phyloP scores from a whole-genome alignment of 805 yeast genomes.

The Nakazawaea anatomiae region DNA sequence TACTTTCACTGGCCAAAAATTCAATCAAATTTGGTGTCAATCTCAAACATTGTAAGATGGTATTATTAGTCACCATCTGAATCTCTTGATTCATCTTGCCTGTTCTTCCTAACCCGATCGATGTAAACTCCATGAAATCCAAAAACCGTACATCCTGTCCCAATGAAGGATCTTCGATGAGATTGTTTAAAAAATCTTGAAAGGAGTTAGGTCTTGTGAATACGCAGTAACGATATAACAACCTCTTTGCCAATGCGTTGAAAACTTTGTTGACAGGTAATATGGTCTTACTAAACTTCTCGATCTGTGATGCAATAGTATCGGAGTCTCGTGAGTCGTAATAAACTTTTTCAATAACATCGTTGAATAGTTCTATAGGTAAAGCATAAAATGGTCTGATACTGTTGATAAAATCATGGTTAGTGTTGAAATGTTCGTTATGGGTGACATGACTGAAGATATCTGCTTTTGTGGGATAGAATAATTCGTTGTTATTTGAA shows the following conservation, averaged over 20 bases:
- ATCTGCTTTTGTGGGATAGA: not conserved
- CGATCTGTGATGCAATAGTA: constrained; percentile 23
- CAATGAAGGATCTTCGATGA: constrained; percentile 37
- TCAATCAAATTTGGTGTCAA: constrained; percentile 67
- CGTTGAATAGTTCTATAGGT: constrained; percentile 26
- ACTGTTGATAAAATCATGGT: not conserved
- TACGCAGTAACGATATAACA: constrained; percentile 59
- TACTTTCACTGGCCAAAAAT: constrained; percentile 78
- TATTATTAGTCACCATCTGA: constrained; percentile 78
- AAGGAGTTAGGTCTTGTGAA: constrained; percentile 80
- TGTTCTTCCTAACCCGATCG: constrained; percentile 85
- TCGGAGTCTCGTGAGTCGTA: constrained; percentile 18
- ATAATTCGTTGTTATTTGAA: not conserved
- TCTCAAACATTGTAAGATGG: constrained; percentile 57
- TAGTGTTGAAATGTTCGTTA: not conserved
- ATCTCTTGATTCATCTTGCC: constrained; percentile 87
- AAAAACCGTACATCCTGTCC: constrained; percentile 65
- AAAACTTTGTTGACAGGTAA: constrained; percentile 49
- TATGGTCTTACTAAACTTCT: constrained; percentile 20
- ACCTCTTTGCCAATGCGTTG: constrained; percentile 49
- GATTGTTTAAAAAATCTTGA: constrained; percentile 58
- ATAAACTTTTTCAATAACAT: constrained; percentile 24
- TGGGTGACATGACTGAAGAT: not conserved
- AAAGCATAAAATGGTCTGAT: constrained; percentile 10
- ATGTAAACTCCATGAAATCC: constrained; percentile 85